These are phyloP conservation scores for Phoenix roebelenii DNA, from an alignment of 176 grass and related monocot genomes.

Conservation along the genomic window DNA sequence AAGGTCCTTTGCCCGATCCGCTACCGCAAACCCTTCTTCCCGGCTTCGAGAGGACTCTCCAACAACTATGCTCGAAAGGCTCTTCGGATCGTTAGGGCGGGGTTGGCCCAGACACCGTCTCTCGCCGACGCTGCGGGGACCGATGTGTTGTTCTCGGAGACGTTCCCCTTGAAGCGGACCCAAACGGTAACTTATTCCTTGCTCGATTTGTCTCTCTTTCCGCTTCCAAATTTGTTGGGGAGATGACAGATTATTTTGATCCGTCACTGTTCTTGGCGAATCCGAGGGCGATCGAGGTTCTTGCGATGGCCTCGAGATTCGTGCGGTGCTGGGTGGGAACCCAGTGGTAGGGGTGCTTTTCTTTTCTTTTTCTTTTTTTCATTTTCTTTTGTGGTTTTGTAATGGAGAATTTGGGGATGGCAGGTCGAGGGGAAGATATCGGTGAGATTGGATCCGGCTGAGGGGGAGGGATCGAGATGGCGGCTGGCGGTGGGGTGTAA, in stretches of 20 bases:
- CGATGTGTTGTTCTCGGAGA: constrained; percentile 45
- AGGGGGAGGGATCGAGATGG: constrained; percentile 46
- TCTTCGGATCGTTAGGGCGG: constrained; percentile 15
- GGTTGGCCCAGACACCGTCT: constrained; percentile 27
- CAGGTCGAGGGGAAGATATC: too few relatives aligned
- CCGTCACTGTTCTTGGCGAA: background rate
- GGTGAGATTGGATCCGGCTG: too few relatives aligned
- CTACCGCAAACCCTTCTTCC: constrained; percentile 8
- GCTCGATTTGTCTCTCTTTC: constrained; percentile 1
- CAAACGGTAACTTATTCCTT: constrained; percentile 25
- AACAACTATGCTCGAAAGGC: background rate
- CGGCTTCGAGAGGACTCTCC: background rate
- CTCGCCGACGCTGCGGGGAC: constrained; percentile 21
- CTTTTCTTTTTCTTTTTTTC: too few relatives aligned
- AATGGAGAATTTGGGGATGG: too few relatives aligned
- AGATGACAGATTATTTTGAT: background rate
- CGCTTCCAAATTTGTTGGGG: background rate
- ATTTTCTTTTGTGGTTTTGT: too few relatives aligned
- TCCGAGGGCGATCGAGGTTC: background rate
- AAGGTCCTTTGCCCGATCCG: background rate
- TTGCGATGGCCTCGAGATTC: too few relatives aligned
- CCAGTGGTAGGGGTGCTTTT: too few relatives aligned
- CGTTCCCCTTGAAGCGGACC: constrained; percentile 42
- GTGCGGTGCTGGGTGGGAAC: too few relatives aligned
- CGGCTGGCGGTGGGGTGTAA: constrained; percentile 60